Conservation (phyloP, 768 basidiomycete species). For the Pholiota conissans region DNA sequence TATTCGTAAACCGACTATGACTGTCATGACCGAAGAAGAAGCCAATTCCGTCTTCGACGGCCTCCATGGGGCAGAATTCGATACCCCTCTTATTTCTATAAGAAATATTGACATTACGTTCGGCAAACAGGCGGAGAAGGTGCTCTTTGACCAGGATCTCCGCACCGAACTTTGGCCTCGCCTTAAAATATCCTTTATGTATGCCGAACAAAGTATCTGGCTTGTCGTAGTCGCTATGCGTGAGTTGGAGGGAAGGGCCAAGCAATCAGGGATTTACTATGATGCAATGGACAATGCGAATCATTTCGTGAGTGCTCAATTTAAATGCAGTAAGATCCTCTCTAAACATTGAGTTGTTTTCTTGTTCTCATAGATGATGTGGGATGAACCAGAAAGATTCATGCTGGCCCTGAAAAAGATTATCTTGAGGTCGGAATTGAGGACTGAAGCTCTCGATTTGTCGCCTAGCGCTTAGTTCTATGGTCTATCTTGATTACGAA, state of each 20-base stretch:
- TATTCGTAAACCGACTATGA: slow-evolving; percentile 14
- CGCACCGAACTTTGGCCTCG: slow-evolving; percentile 7
- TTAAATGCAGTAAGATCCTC: no score
- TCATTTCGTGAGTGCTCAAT: slow-evolving; percentile 21
- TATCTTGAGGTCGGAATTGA: not conserved
- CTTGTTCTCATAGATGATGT: not conserved
- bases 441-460: no score
- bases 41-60: slow-evolving; percentile 14
- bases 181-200: slow-evolving; percentile 11
- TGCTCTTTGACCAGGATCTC: slow-evolving; percentile 12
- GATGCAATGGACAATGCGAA: slow-evolving; percentile 16
- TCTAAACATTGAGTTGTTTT: not conserved
- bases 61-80: slow-evolving; percentile 3
- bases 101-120: slow-evolving; percentile 3
- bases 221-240: slow-evolving; percentile 16
- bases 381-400: not conserved
- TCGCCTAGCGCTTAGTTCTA: no score
- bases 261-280: slow-evolving; percentile 8
- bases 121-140: slow-evolving; percentile 20
- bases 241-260: slow-evolving; percentile 15
- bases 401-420: not conserved
- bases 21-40: slow-evolving; percentile 14
- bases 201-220: slow-evolving; percentile 15
- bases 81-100: slow-evolving; percentile 10
- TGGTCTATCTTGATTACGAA: no score